Evolutionary conservation across 139 green algal genomes (phyloP).

Genomic region (Chlamydomonas schloesseri): DNA sequence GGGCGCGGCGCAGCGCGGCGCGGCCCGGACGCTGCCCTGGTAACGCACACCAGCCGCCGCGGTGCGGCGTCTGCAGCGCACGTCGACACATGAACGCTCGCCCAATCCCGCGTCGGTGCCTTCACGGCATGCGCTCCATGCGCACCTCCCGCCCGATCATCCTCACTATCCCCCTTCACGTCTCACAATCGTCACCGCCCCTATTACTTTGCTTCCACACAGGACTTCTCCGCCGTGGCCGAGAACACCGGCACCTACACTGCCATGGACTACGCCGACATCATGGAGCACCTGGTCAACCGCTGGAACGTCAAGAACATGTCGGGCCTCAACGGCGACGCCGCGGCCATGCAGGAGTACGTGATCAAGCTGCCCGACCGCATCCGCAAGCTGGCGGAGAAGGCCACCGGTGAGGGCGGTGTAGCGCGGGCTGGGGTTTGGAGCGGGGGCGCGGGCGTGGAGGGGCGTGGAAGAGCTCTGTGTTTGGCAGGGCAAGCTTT

Average conservation of each 20-base stretch:
- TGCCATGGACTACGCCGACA: slow-evolving; percentile 93
- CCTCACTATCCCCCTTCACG: too few relatives aligned
- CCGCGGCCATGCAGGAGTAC: slow-evolving; percentile 82
- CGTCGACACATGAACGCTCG: too few relatives aligned
- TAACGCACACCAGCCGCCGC: neutral
- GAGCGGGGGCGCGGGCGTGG: too few relatives aligned
- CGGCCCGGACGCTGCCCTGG: neutral
- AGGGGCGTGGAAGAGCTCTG: too few relatives aligned
- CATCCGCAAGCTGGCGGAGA: slow-evolving; percentile 91
- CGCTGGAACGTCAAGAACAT: slow-evolving; percentile 81
- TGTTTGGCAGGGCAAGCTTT: too few relatives aligned
- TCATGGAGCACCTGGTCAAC: slow-evolving; percentile 95
- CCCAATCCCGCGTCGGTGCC: too few relatives aligned
- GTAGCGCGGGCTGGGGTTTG: too few relatives aligned
- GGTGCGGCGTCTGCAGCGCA: too few relatives aligned
- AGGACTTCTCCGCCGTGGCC: slow-evolving; percentile 96
- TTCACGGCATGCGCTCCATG: neutral
- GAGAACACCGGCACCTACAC: slow-evolving; percentile 89
- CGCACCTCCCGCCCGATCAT: neutral
- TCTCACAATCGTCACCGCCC: too few relatives aligned
- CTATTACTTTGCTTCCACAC: neutral
- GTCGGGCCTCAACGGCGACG: slow-evolving; percentile 66
- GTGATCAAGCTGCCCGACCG: slow-evolving; percentile 84
- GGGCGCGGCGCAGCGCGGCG: too few relatives aligned
- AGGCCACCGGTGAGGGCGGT: slow-evolving; percentile 49